phyloP scores from a whole-genome alignment of 495 filamentous ascomycete genomes.

The Penicillium desertorum region DNA sequence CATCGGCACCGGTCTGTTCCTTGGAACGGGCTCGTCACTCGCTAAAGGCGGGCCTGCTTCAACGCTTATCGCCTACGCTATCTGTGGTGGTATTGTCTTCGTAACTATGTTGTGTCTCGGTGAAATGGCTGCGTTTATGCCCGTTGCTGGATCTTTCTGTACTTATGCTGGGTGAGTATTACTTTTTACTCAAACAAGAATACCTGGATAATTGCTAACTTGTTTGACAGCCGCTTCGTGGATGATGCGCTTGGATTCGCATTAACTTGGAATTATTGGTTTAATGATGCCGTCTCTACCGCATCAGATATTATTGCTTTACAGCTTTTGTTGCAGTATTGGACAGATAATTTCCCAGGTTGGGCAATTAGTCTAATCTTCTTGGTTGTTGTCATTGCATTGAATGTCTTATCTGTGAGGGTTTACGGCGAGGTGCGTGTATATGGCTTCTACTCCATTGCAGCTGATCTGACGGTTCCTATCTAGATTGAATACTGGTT shows the following conservation, averaged over 20 bases:
- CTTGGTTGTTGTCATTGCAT: constrained; percentile 46
- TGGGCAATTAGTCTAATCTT: constrained; percentile 56
- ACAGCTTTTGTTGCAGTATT: constrained; percentile 53
- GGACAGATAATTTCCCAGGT: constrained; percentile 52
- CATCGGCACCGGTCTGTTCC: constrained; percentile 65
- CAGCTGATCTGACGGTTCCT: constrained; percentile 6
- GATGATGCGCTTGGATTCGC: constrained; percentile 57
- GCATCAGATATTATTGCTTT: constrained; percentile 55
- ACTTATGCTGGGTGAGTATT: constrained; percentile 50
- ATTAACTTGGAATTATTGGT: constrained; percentile 59
- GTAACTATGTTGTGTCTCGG: constrained; percentile 51
- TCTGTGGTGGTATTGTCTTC: constrained; percentile 50
- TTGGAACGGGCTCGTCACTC: constrained; percentile 60
- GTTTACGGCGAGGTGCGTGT: constrained; percentile 53
- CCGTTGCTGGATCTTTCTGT: constrained; percentile 52
- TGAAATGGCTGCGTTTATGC: constrained; percentile 53
- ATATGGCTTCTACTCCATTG: not conserved
- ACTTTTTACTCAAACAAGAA: no score
- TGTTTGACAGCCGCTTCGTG: constrained; percentile 48
- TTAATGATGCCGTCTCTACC: constrained; percentile 58
- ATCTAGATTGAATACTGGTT: constrained; percentile 55
- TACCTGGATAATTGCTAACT: constrained; percentile 3
- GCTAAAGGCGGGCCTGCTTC: constrained; percentile 60
- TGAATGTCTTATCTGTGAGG: constrained; percentile 52
- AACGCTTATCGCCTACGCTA: constrained; percentile 57